A percentile compares a stretch with the other conserved stretches of the same genome.
Conservation (phyloP, 805 yeast species). For the Komagataella mondaviorum region DNA sequence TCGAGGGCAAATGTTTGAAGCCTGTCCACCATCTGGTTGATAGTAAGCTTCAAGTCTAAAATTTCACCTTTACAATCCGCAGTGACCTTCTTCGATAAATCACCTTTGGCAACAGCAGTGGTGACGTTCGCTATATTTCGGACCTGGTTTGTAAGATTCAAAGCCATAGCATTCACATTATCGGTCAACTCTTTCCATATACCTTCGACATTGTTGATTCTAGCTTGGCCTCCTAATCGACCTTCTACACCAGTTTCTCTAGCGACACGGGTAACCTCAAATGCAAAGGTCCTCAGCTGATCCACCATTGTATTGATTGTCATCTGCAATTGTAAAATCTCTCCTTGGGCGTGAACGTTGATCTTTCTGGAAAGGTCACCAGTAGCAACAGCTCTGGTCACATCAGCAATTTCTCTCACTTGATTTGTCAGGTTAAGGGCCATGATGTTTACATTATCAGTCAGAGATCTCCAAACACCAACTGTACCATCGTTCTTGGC, state of each 20-base stretch:
- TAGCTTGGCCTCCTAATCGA: constrained; percentile 79
- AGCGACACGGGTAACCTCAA: constrained; percentile 79
- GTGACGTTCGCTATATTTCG: constrained; percentile 81
- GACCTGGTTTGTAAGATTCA: constrained; percentile 77
- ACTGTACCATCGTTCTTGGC: constrained; percentile 76
- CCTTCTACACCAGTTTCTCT: constrained; percentile 88
- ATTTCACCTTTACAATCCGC: constrained; percentile 81
- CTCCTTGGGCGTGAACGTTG: constrained; percentile 88
- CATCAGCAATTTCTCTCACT: constrained; percentile 82
- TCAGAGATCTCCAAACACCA: constrained; percentile 78
- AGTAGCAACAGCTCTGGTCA: constrained; percentile 76
- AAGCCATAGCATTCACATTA: constrained; percentile 83
- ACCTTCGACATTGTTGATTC: constrained; percentile 67
- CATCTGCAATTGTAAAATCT: constrained; percentile 71
- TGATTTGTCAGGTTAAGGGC: constrained; percentile 79
- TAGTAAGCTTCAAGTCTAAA: constrained; percentile 66
- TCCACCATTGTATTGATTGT: constrained; percentile 86
- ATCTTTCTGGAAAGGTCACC: constrained; percentile 78
- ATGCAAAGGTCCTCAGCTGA: constrained; percentile 70
- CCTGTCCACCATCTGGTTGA: constrained; percentile 83
- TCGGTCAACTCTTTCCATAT: constrained; percentile 83
- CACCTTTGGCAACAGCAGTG: constrained; percentile 80
- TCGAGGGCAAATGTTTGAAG: constrained; percentile 71
- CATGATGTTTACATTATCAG: constrained; percentile 81
- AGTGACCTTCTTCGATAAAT: constrained; percentile 66